Conservation (phyloP, 1,139 yeast species). For the Yamadazyma songkhlaensis region DNA sequence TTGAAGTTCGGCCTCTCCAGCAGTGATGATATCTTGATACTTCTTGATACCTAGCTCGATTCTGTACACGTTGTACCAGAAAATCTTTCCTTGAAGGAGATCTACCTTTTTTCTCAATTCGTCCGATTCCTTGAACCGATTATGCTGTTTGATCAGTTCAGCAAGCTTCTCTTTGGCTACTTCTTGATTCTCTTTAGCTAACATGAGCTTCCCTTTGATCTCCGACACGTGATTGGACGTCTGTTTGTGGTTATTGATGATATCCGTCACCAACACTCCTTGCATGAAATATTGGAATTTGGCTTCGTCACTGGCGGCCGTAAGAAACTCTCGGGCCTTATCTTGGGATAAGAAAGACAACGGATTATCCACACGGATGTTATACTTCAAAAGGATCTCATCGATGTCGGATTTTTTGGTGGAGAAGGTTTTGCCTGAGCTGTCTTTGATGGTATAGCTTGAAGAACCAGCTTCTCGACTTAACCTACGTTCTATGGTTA, state of each 20-base stretch:
- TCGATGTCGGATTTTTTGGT: conserved; percentile 64
- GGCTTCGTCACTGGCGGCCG: conserved; percentile 65
- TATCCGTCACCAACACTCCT: conserved; percentile 71
- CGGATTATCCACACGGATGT: conserved; percentile 85
- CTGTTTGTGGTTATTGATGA: conserved; percentile 47
- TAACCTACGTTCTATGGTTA: conserved; percentile 70
- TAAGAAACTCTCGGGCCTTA: conserved; percentile 85
- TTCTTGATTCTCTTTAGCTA: conserved; percentile 25
- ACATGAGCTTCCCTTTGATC: conserved; percentile 37
- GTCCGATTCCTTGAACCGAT: conserved; percentile 41
- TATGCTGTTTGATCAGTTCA: conserved; percentile 32
- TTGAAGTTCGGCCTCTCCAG: not conserved
- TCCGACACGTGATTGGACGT: conserved; percentile 38
- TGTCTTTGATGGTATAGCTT: conserved; percentile 53
- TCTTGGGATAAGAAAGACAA: conserved; percentile 93
- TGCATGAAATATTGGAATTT: conserved; percentile 77
- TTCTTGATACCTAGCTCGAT: conserved; percentile 25
- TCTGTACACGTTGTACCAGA: conserved; percentile 55
- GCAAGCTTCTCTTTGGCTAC: conserved; percentile 30
- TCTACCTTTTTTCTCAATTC: conserved; percentile 43
- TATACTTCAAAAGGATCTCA: conserved; percentile 64
- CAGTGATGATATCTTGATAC: conserved; percentile 19
- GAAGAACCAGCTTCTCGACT: conserved; percentile 45
- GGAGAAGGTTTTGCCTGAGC: conserved; percentile 48
- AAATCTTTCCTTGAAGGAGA: conserved; percentile 56